Evolutionary conservation across 345 rosid species (phyloP).

Genomic region (Gossypium australe): DNA sequence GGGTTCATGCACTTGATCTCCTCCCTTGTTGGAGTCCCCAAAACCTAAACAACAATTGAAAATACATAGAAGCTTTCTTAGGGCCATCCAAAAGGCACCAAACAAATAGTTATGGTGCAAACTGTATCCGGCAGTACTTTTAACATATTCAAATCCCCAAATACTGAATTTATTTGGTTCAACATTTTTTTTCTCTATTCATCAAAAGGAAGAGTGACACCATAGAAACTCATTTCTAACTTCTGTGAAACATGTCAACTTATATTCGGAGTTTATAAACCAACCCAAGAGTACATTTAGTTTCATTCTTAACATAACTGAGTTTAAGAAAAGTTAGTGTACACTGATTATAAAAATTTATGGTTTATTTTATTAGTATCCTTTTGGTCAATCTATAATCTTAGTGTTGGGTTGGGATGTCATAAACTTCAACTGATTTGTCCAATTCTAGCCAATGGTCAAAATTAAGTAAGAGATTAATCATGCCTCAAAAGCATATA

Average conservation of each 20-base stretch:
- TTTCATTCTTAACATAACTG: neutral
- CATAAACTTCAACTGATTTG: neutral
- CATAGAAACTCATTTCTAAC: neutral
- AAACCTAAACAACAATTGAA: constrained; percentile 40
- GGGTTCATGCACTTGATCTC: constrained; percentile 99
- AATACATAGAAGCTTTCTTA: neutral
- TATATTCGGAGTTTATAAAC: neutral
- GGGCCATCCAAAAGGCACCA: neutral
- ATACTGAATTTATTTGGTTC: neutral
- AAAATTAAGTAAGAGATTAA: neutral
- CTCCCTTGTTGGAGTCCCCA: constrained; percentile 96
- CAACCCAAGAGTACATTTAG: neutral
- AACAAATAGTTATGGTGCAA: neutral
- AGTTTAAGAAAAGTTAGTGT: neutral
- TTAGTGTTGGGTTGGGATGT: neutral
- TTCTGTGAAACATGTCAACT: neutral
- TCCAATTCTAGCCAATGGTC: neutral
- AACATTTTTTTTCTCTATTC: neutral
- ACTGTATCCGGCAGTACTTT: neutral
- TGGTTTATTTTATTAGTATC: neutral
- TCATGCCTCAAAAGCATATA: neutral
- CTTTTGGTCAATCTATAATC: neutral
- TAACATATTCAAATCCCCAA: neutral
- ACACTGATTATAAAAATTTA: too few species aligned
- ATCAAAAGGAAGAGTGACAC: neutral